Evolutionary conservation across 805 yeast genomes (phyloP), one percentile per base, ranked within the genome.

Genomic region (Suhomyces tanzawaensis): DNA sequence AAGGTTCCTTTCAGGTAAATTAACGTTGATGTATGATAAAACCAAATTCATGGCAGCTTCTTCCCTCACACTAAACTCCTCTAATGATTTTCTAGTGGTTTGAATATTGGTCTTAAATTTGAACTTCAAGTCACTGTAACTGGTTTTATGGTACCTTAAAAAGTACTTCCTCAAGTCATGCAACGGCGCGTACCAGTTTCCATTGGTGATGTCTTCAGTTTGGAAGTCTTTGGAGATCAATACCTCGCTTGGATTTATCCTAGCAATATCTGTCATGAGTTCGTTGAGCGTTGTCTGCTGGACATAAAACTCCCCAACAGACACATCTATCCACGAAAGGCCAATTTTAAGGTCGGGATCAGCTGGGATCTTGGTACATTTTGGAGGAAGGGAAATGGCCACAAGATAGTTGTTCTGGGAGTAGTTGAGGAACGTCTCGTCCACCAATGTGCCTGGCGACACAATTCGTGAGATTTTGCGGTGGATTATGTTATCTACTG

Each of bases 401-500:
- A 83, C 66, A 24, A 91, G 62, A 53, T 71, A 88, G 52, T 89
- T 87, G 48, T 85, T 85, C 33, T 76, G 73, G 42, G 77, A 77
- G 40, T 77, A 78, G 55, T 88, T 85, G 52, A 91, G 65, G 44
- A 91, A 81, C 0, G 84, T 79, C 50, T 91, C 97, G 52, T 87
- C 96, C 8, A 91, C 76, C 23, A 91, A 72, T 0, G 98, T 91
- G 0, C 99, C 99, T 0, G 97, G 96, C 0, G 97, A 83, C 2
- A 93, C 78, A 6, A 91, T 77, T 29, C 97, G 67, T 5, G 87
- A 74, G 0, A 93, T 79, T 23, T 85, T 81, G 32, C 99, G 68
- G 29, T 74, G 76, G 15, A 83, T 73, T 5, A 65, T 52, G 40
- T 53, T 52, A n/a, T 58, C 60, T 4, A 53, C 47, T 7, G 50